Evolutionary conservation across 495 filamentous ascomycete genomes (phyloP).

Genomic region (Pseudevernia furfuracea): DNA sequence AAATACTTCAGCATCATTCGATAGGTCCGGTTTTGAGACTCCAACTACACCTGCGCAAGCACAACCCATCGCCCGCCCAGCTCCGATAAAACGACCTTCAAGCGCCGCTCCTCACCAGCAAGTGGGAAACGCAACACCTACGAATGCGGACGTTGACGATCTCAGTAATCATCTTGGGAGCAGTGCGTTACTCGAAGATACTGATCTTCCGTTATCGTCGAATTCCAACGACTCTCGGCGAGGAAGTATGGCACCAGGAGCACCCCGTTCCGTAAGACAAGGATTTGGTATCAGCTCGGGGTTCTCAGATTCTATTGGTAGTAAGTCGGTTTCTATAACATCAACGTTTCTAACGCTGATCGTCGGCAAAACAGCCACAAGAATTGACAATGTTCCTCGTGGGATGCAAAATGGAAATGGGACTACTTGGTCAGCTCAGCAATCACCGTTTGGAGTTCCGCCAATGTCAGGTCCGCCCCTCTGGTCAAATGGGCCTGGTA

Average conservation of each 20-base stretch:
- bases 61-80: constrained; percentile 69
- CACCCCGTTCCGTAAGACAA: constrained; percentile 19
- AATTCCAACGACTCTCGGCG: constrained; percentile 33
- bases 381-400: constrained; percentile 24
- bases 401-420: constrained; percentile 30
- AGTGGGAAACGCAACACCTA: constrained; percentile 34
- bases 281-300: constrained; percentile 43
- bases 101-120: constrained; percentile 58
- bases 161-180: constrained; percentile 82
- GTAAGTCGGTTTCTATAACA: constrained; percentile 29
- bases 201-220: constrained; percentile 46
- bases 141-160: constrained; percentile 55
- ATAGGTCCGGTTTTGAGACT: constrained; percentile 41
- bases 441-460: constrained; percentile 38
- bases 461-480: constrained; percentile 36
- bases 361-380: constrained; percentile 15
- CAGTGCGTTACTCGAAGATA: constrained; percentile 83
- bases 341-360: constrained; percentile 4
- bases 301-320: constrained; percentile 45
- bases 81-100: constrained; percentile 80
- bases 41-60: constrained; percentile 33
- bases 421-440: constrained; percentile 35
- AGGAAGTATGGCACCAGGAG: constrained; percentile 26
- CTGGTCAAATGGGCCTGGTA: constrained; percentile 40
- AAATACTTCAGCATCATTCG: constrained; percentile 53